Evolutionary conservation across 2,329 filamentous ascomycete genomes (phyloP).

Genomic region (Hymenoscyphus albidus): DNA sequence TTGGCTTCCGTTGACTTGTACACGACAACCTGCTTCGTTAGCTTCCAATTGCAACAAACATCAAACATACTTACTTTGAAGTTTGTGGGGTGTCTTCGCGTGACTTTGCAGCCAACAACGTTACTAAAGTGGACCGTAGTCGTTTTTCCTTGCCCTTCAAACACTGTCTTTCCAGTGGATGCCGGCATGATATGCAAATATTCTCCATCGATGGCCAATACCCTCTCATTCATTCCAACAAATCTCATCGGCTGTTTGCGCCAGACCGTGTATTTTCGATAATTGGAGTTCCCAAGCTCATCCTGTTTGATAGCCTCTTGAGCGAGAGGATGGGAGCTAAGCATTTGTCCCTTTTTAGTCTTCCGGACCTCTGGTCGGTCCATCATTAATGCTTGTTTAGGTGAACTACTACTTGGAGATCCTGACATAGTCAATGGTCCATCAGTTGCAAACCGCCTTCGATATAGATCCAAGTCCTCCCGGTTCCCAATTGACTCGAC

Average conservation of each 20-base stretch:
- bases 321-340: slow-evolving; percentile 63
- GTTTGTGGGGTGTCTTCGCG: slow-evolving; percentile 73
- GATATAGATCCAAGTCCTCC: slow-evolving; percentile 69
- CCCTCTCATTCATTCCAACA: slow-evolving; percentile 69
- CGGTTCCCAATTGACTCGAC: slow-evolving; percentile 75
- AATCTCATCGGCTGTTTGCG: slow-evolving; percentile 81
- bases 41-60: neutral
- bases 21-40: slow-evolving; percentile 56
- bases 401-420: slow-evolving; percentile 64
- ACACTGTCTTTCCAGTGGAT: slow-evolving; percentile 60
- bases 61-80: slow-evolving; percentile 58
- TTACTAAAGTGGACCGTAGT: slow-evolving; percentile 80
- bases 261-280: slow-evolving; percentile 76
- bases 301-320: slow-evolving; percentile 59
- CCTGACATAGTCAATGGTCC: slow-evolving; percentile 65
- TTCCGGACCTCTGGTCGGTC: slow-evolving; percentile 42
- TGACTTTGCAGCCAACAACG: slow-evolving; percentile 78
- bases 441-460: slow-evolving; percentile 71
- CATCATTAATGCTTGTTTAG: slow-evolving; percentile 54
- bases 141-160: slow-evolving; percentile 63
- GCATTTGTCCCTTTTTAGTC: slow-evolving; percentile 51
- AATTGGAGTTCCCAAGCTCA: slow-evolving; percentile 54
- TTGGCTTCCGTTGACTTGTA: slow-evolving; percentile 75
- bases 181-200: slow-evolving; percentile 82
- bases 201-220: slow-evolving; percentile 77